Evolutionary conservation across 23 red algal genomes (phyloP).

Genomic region (Gracilaria caudata): DNA sequence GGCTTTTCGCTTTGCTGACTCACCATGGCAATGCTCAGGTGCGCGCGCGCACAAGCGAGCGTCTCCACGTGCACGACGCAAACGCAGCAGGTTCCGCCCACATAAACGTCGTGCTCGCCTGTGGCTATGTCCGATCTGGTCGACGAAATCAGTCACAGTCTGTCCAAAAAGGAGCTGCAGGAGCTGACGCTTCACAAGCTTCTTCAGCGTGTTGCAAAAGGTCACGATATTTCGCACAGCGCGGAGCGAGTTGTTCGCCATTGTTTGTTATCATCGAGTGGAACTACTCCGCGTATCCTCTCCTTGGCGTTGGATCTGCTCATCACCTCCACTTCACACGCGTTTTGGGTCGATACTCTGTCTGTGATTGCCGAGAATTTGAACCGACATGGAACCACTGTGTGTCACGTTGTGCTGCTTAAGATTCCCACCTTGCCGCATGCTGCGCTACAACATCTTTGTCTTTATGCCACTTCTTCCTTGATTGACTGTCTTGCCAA

Average conservation of each 20-base stretch:
- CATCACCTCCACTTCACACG: slow-evolving; percentile 28
- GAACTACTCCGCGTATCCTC: slow-evolving; percentile 35
- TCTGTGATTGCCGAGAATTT: slow-evolving; percentile 51
- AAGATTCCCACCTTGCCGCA: slow-evolving; percentile 63
- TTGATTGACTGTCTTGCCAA: slow-evolving; percentile 14
- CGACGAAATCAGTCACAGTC: slow-evolving; percentile 20
- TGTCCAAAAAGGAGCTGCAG: slow-evolving; percentile 32
- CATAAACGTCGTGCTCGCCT: no score
- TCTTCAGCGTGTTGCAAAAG: slow-evolving; percentile 28
- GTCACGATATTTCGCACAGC: slow-evolving; percentile 36
- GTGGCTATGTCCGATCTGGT: slow-evolving; percentile 30
- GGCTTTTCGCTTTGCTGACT: not conserved
- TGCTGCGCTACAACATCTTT: slow-evolving; percentile 45
- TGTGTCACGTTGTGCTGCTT: slow-evolving; percentile 12
- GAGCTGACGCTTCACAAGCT: slow-evolving; percentile 33
- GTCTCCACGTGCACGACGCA: no score
- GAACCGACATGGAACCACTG: not conserved
- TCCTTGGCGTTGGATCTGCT: slow-evolving; percentile 46
- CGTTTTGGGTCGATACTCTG: slow-evolving; percentile 50
- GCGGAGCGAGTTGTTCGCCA: slow-evolving; percentile 50
- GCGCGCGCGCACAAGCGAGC: no score
- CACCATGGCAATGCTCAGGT: no score
- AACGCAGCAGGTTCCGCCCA: no score
- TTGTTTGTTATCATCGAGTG: slow-evolving; percentile 34
- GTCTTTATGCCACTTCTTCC: slow-evolving; percentile 43